Evolutionary conservation across 1,284 basidiomycete genomes (phyloP), one percentile per base, ranked within the genome.

Genomic region (Ustilago hordei): DNA sequence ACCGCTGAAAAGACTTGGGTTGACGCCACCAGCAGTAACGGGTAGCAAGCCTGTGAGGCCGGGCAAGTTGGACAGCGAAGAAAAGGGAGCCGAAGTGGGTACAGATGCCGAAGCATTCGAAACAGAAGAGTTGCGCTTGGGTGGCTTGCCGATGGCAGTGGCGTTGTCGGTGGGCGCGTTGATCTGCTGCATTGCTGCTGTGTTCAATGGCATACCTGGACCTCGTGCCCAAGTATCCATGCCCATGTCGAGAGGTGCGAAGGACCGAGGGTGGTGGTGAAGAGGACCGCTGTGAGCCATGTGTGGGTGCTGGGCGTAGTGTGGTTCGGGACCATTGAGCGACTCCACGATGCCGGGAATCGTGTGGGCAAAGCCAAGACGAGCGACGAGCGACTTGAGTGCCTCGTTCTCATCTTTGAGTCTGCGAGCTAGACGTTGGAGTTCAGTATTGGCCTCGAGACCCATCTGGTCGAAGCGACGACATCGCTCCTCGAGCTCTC

Each of bases 341-440:
- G 73, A 74, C 35, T 83, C 77, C 38, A 82, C 60, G 41, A 78
- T 65, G 31, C 58, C 47, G 7, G 69, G 64, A 31, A 82, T 79
- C 71, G 80, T 79, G 60, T 79, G 73, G 19, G 72, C 82, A 50
- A 75, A 81, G 28, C 82, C 81, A 15, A 83, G 75, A 54, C 79
- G 79, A 57, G 79, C 70, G 28, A 83, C 55, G 39, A 82, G 77
- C 53, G 67, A 72, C 56, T 78, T 75, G 53, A 83, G 66, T 23
- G 81, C 81, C 48, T 83, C 82, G 71, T 83, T 83, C 67, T 83
- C 82, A 19, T 83, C 81, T 58, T 82, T 83, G 60, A 82, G 77
- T 8, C 71, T 63, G 43, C 68, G 64, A 32, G 82, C 80, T 0
- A 81, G 69, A 43, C 69, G 77, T 62, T 83, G 82, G 23, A 83